phyloP scores from a whole-genome alignment of 768 basidiomycete genomes.

The Hypholoma sublateritium region DNA sequence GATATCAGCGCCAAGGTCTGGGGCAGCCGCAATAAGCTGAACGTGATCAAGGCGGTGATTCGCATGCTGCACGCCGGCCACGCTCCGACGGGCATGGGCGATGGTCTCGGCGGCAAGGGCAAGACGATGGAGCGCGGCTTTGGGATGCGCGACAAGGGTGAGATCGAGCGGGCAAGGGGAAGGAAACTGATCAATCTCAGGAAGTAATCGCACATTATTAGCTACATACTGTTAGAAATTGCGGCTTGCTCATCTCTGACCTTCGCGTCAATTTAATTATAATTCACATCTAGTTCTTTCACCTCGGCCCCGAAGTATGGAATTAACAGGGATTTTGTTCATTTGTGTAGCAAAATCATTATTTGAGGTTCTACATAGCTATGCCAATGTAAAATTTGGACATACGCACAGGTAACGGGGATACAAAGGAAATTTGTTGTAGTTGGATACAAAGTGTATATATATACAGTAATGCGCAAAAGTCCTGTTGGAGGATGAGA shows the following conservation, averaged over 20 bases:
- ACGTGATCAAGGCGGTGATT: conserved; percentile 84
- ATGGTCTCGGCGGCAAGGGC: conserved; percentile 76
- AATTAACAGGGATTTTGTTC: no score
- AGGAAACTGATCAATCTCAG: conserved; percentile 71
- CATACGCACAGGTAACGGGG: background rate
- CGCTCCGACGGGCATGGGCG: conserved; percentile 77
- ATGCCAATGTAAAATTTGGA: background rate
- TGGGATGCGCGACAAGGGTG: conserved; percentile 67
- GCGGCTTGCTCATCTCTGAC: no score
- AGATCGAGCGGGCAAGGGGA: conserved; percentile 82
- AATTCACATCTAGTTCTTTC: no score
- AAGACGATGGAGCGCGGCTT: conserved; percentile 73
- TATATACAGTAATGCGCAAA: conserved; percentile 13
- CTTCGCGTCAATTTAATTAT: no score
- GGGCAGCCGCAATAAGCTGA: conserved; percentile 84
- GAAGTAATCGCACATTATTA: conserved; percentile 31
- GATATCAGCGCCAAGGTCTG: conserved; percentile 95
- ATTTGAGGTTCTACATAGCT: no score
- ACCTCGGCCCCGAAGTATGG: no score
- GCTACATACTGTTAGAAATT: background rate
- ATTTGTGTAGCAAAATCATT: no score
- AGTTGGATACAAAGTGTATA: conserved; percentile 42
- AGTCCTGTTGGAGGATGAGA: conserved; percentile 22
- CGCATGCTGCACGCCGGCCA: conserved; percentile 85
- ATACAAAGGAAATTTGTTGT: conserved; percentile 23